These are phyloP conservation scores for Fagopyrum esculentum DNA, from an alignment of 148 eudicot genomes.

Conservation along the genomic window DNA sequence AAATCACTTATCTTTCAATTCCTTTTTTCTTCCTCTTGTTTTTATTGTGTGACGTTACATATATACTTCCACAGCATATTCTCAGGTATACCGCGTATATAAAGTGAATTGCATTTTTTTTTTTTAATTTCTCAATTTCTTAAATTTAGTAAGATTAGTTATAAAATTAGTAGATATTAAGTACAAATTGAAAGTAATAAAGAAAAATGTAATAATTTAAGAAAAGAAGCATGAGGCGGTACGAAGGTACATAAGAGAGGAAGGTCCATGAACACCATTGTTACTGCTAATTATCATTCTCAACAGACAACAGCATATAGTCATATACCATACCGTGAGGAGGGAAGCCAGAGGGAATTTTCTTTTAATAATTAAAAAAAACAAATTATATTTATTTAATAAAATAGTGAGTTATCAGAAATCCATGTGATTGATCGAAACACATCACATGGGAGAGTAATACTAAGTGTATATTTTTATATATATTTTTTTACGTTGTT, in stretches of 20 bases:
- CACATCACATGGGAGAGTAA: conserved; percentile 5
- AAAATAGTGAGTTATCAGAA: conserved; percentile 1
- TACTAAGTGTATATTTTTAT: neutral
- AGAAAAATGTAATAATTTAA: neutral
- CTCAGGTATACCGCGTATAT: no score
- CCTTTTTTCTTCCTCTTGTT: no score
- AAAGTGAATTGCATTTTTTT: no score
- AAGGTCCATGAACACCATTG: neutral
- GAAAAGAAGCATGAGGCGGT: neutral
- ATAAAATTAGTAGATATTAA: neutral
- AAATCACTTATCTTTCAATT: no score
- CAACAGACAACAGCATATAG: neutral
- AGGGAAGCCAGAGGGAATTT: neutral
- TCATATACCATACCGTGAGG: no score
- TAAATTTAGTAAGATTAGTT: no score
- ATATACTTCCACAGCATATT: no score
- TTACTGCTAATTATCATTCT: neutral
- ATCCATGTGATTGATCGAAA: conserved; percentile 9
- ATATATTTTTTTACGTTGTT: neutral
- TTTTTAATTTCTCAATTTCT: no score
- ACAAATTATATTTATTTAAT: neutral
- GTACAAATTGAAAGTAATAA: neutral
- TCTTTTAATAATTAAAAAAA: neutral
- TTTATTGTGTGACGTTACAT: no score
- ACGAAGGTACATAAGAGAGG: neutral